A percentile compares a stretch with the other conserved stretches of the same genome.
Conservation (phyloP, 2,329 filamentous ascomycete genomes). For the Fusarium siculi region DNA sequence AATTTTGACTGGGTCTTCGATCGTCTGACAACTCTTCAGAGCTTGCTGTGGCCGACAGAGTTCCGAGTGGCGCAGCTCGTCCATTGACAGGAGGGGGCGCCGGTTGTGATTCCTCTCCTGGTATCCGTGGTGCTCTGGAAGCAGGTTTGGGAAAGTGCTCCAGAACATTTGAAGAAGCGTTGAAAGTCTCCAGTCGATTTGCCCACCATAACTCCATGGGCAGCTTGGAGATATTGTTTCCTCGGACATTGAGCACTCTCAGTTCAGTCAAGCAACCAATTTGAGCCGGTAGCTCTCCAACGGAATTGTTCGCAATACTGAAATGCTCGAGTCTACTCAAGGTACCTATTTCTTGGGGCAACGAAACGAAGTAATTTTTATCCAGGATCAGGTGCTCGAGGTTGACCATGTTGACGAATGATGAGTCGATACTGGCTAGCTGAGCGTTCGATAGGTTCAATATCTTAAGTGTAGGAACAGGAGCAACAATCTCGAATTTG, state of each 20-base stretch:
- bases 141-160: slow-evolving; percentile 90
- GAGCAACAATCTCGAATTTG: slow-evolving; percentile 83
- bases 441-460: slow-evolving; percentile 93
- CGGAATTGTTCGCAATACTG: slow-evolving; percentile 91
- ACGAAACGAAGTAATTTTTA: slow-evolving; percentile 93
- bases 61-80: slow-evolving; percentile 54
- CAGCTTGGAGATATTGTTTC: slow-evolving; percentile 90
- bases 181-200: slow-evolving; percentile 87
- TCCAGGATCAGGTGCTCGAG: slow-evolving; percentile 89
- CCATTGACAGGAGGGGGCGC: slow-evolving; percentile 52
- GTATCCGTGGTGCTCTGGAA: slow-evolving; percentile 72
- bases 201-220: slow-evolving; percentile 98
- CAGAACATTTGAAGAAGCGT: slow-evolving; percentile 94
- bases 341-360: slow-evolving; percentile 87
- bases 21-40: slow-evolving; percentile 79
- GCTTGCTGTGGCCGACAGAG: slow-evolving; percentile 71
- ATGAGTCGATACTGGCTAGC: slow-evolving; percentile 86
- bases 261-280: slow-evolving; percentile 90
- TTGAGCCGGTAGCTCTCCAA: slow-evolving; percentile 84
- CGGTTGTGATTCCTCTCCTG: slow-evolving; percentile 58
- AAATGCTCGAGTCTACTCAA: slow-evolving; percentile 87
- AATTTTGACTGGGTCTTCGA: slow-evolving; percentile 86
- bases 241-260: slow-evolving; percentile 85
- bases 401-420: slow-evolving; percentile 88
- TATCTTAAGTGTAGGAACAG: slow-evolving; percentile 83